Conservation (phyloP, 148 eudicot genomes). For the Fagopyrum homotropicum region DNA sequence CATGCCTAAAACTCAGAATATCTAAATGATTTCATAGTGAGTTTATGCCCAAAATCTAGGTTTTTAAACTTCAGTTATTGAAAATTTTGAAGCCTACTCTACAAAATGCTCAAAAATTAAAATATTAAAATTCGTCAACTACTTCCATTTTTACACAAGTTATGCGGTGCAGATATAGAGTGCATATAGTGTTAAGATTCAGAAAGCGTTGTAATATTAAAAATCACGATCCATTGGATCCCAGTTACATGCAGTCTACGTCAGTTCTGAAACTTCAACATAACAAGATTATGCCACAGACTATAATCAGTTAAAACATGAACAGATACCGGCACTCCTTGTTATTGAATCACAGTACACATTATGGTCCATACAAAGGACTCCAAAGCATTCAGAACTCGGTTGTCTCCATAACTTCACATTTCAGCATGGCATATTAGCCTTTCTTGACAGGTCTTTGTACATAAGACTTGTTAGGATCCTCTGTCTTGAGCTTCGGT, state of each 20-base stretch:
- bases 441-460: constrained; percentile 91
- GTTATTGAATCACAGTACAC: background rate
- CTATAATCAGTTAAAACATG: background rate
- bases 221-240: background rate
- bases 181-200: background rate
- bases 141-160: no score
- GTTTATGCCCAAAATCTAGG: no score
- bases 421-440: background rate
- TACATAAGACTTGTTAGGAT: constrained; percentile 93
- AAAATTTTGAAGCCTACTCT: no score
- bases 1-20: no score
- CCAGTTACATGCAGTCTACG: background rate
- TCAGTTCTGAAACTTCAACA: background rate
- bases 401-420: background rate
- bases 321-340: background rate
- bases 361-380: constrained; percentile 2
- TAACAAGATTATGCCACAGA: constrained; percentile 2
- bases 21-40: no score
- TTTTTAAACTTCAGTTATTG: no score
- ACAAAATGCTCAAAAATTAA: no score
- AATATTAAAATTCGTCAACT: no score
- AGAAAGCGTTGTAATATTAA: background rate
- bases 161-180: no score
- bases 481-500: constrained; percentile 98
- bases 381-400: background rate